Evolutionary conservation across 176 grass and related monocot species (phyloP).

Genomic region (Oryza brachyantha): DNA sequence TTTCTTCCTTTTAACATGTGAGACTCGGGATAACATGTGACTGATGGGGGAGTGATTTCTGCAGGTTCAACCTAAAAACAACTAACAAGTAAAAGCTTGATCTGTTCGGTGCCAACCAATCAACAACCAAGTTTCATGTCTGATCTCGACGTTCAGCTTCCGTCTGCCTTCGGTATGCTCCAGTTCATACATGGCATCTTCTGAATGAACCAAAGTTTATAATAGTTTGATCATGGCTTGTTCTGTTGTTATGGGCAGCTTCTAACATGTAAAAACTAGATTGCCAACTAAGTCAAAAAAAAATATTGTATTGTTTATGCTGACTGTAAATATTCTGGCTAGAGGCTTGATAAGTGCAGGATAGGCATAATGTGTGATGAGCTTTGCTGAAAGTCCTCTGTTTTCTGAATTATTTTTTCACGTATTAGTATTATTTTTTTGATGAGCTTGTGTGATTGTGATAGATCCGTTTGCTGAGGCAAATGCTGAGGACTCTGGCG

Average conservation of each 20-base stretch:
- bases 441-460: neutral
- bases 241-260: neutral
- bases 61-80: slow-evolving; percentile 34
- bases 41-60: neutral
- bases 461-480: slow-evolving; percentile 74
- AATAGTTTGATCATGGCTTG: neutral
- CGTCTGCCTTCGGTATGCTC: slow-evolving; percentile 61
- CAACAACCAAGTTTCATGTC: slow-evolving; percentile 76
- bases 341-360: neutral
- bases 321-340: neutral
- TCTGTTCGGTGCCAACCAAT: slow-evolving; percentile 38
- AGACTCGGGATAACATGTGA: neutral
- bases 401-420: neutral
- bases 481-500: slow-evolving; percentile 72
- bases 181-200: neutral
- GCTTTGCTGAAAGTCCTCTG: neutral
- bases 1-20: neutral
- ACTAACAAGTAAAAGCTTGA: slow-evolving; percentile 15
- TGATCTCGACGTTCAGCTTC: slow-evolving; percentile 69
- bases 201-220: too few species aligned
- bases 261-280: neutral
- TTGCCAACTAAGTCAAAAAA: neutral
- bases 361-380: neutral
- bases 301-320: neutral
- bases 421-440: neutral